Base-by-base conservation (phyloP, 192 early-diverging fungal genomes). In the Backusella morwellensis region DNA sequence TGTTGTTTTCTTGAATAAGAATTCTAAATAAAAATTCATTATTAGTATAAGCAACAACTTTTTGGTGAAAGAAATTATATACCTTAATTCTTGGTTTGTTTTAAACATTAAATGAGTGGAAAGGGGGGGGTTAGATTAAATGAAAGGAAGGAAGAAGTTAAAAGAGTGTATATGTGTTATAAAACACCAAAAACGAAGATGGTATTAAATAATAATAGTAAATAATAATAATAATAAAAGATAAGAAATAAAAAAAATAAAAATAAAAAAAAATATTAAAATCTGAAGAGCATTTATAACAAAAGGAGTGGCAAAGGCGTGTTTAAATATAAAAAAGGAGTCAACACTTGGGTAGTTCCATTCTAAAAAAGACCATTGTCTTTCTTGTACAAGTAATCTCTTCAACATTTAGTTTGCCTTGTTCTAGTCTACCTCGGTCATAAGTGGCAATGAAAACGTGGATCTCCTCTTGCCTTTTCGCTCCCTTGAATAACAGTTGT, bases 251-350 rank as follows among this genome's bases (percentile, higher is more conserved):
- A 47, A 17, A 14, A 38, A 42, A 44, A 2, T 21, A 21, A 41
- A 41, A 14, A 32, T 2, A 32, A 21, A 40, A 40, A 32, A 17
- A 35, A 7, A n/a, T n/a, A n/a, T n/a, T 23, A 15, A 50, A 9
- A 38, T 23, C 4, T 70, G 21, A 21, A 26, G 9, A 21, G 26
- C 21, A 71, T 26, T 71, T 47, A 32, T 35, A 68, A 34, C 38
- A 47, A 71, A 71, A 71, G 70, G 70, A 47, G 70, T 71, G 70
- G 70, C 70, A 71, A 71, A 71, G 54, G 54, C 54, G 54, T 59
- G 21, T 59, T 59, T 26, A 59, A 59, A 59, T 59, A 50, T 50
- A 59, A 68, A 68, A 35, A 35, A 35, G 66, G 35, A 68, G 29
- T 19, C 66, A 35, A 35, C 29, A 67, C 42, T 35, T 67, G 66